These are phyloP conservation scores for Coprinopsis strossmayeri DNA, from an alignment of 768 basidiomycete species.

Conservation along the genomic window DNA sequence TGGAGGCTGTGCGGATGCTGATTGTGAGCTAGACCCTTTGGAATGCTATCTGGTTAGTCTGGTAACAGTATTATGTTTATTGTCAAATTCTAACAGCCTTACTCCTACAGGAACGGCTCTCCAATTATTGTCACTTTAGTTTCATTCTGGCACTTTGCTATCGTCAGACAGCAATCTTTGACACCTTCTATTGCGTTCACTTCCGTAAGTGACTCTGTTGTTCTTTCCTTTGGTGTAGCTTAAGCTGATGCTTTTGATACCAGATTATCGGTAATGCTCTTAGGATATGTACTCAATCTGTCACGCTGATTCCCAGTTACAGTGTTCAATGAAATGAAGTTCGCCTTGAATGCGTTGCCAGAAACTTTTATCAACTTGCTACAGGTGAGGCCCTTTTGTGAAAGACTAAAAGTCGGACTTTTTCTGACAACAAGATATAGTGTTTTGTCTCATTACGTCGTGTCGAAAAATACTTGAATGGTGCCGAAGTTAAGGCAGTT, in stretches of 20 bases:
- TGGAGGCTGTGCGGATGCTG: too few species aligned
- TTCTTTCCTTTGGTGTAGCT: constrained; percentile 9
- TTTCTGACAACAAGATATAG: constrained; percentile 24
- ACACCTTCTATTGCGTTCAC: constrained; percentile 87
- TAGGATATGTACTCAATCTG: neutral
- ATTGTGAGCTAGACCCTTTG: constrained; percentile 31
- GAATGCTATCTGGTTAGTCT: constrained; percentile 40
- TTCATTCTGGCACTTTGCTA: constrained; percentile 66
- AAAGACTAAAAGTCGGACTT: neutral
- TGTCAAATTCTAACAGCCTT: constrained; percentile 14
- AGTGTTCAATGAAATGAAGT: constrained; percentile 88
- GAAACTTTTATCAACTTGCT: constrained; percentile 89
- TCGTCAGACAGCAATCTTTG: constrained; percentile 59
- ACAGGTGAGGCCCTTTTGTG: constrained; percentile 40
- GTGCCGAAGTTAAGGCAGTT: constrained; percentile 63
- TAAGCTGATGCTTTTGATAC: neutral
- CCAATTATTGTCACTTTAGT: constrained; percentile 56
- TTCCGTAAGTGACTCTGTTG: constrained; percentile 39
- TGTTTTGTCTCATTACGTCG: constrained; percentile 80
- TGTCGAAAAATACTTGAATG: constrained; percentile 83
- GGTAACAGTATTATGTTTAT: constrained; percentile 3
- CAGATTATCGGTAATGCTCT: constrained; percentile 11
- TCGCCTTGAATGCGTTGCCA: constrained; percentile 80
- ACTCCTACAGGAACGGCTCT: constrained; percentile 42
- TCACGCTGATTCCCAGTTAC: neutral